These are phyloP conservation scores for Trichomonascus vanleenenianus DNA, from an alignment of 805 yeast species.

Conservation along the genomic window DNA sequence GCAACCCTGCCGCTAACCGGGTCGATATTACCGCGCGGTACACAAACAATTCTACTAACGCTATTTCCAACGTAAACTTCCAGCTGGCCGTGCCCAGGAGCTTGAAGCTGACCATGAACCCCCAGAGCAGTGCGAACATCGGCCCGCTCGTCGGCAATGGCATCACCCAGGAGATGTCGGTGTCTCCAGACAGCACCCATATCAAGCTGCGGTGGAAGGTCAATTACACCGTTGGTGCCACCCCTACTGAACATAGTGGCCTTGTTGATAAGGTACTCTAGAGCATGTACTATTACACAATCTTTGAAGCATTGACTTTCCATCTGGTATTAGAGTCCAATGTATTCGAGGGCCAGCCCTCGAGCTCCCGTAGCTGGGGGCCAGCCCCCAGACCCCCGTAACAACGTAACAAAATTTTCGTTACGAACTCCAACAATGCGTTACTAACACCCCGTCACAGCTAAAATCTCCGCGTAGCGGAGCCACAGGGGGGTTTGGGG, in stretches of 20 bases:
- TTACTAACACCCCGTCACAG: no score
- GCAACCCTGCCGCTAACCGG: conserved; percentile 29
- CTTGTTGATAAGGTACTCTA: conserved; percentile 29
- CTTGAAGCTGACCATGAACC: conserved; percentile 47
- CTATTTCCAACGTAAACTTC: conserved; percentile 47
- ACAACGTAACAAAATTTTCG: no score
- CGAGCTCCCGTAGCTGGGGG: no score
- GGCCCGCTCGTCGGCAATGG: conserved; percentile 42
- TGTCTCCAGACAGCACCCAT: conserved; percentile 22
- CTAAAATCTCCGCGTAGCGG: no score
- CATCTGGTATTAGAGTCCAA: no score
- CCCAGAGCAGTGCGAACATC: conserved; percentile 53
- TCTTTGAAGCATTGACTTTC: neutral
- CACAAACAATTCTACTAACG: conserved; percentile 37
- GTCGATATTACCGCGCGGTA: conserved; percentile 42
- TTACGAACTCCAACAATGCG: no score
- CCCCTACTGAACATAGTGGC: conserved; percentile 48
- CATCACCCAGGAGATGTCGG: conserved; percentile 42
- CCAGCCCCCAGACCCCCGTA: no score
- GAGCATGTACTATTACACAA: neutral
- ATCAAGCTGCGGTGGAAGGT: conserved; percentile 73
- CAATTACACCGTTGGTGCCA: conserved; percentile 44
- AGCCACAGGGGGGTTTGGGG: no score
- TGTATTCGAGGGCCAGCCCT: no score
- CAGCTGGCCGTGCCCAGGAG: conserved; percentile 66